Percentiles rank a stretch among this genome's conserved stretches.
phyloP scores from a whole-genome alignment of 1,139 yeast species.

The Pneumocystis canis region DNA sequence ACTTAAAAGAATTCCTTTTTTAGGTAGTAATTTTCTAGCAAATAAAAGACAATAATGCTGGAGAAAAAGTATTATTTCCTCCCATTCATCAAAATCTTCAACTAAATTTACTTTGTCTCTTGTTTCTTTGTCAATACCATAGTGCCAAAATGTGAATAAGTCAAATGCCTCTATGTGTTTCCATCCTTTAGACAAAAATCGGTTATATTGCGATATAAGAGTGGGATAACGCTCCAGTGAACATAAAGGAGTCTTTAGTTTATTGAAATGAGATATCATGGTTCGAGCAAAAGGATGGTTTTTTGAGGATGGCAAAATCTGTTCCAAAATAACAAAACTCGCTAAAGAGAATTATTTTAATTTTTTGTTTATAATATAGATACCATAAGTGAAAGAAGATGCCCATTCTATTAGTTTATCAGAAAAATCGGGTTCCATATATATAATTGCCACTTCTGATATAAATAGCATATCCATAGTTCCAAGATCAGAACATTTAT shows the following conservation, averaged over 20 bases:
- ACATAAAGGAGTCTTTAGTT: conserved; percentile 53
- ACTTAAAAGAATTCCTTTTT: conserved; percentile 17
- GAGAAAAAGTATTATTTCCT: conserved; percentile 61
- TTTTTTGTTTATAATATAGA: conserved; percentile 14
- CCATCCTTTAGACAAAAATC: conserved; percentile 41
- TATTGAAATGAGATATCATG: conserved; percentile 59
- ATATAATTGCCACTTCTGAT: conserved; percentile 73
- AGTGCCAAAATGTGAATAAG: conserved; percentile 44
- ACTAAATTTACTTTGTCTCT: conserved; percentile 34
- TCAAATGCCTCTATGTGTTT: conserved; percentile 38
- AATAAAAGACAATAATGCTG: conserved; percentile 63
- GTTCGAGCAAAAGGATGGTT: conserved; percentile 56
- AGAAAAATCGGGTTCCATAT: conserved; percentile 59
- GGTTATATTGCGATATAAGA: conserved; percentile 32
- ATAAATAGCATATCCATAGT: conserved; percentile 40
- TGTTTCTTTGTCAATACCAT: conserved; percentile 29
- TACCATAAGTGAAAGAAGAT: conserved; percentile 19
- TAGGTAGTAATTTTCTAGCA: conserved; percentile 33
- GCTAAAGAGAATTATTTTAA: conserved; percentile 29
- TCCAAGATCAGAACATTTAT: conserved; percentile 22
- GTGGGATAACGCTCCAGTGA: conserved; percentile 50
- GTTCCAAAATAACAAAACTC: conserved; percentile 58
- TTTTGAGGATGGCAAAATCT: conserved; percentile 49
- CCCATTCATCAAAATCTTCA: conserved; percentile 74
- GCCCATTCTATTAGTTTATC: conserved; percentile 45